Evolutionary conservation across 2,329 filamentous ascomycete species (phyloP).

Genomic region (Lachnellula subtilissima): DNA sequence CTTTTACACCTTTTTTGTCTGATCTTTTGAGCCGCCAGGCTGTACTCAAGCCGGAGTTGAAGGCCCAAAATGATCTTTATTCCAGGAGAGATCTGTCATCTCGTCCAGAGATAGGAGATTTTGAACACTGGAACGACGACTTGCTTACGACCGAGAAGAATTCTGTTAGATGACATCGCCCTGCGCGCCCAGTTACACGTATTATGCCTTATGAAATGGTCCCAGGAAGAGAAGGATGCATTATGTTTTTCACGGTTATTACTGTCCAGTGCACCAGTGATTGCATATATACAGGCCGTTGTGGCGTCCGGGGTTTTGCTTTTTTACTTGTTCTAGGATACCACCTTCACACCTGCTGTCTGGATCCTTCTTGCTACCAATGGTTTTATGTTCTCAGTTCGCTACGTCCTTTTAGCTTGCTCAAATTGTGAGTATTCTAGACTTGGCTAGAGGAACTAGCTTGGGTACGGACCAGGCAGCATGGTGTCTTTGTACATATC

Average conservation of each 20-base stretch:
- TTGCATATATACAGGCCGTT: constrained; percentile 31
- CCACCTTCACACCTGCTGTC: constrained; percentile 28
- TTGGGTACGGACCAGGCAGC: constrained; percentile 22
- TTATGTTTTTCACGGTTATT: constrained; percentile 17
- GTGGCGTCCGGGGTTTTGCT: constrained; percentile 23
- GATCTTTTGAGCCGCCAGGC: constrained; percentile 17
- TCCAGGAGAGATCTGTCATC: not conserved
- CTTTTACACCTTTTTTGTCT: constrained; percentile 17
- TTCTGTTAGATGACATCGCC: constrained; percentile 18
- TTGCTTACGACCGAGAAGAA: constrained; percentile 12
- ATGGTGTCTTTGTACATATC: constrained; percentile 22
- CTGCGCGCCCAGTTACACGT: constrained; percentile 20
- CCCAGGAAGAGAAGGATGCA: constrained; percentile 16
- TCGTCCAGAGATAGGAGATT: not conserved
- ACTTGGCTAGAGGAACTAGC: constrained; percentile 11
- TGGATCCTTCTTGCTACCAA: constrained; percentile 24
- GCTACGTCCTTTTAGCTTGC: constrained; percentile 6
- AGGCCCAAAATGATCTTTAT: constrained; percentile 16
- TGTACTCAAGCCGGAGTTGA: constrained; percentile 19
- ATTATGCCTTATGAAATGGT: constrained; percentile 26
- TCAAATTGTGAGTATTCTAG: constrained; percentile 22
- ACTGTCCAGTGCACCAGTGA: constrained; percentile 30
- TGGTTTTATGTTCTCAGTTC: constrained; percentile 16
- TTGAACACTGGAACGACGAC: constrained; percentile 14
- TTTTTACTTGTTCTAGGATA: constrained; percentile 24